These are phyloP conservation scores for Phytophthora palmivora DNA, from an alignment of 352 stramenopile genomes.

Conservation along the genomic window DNA sequence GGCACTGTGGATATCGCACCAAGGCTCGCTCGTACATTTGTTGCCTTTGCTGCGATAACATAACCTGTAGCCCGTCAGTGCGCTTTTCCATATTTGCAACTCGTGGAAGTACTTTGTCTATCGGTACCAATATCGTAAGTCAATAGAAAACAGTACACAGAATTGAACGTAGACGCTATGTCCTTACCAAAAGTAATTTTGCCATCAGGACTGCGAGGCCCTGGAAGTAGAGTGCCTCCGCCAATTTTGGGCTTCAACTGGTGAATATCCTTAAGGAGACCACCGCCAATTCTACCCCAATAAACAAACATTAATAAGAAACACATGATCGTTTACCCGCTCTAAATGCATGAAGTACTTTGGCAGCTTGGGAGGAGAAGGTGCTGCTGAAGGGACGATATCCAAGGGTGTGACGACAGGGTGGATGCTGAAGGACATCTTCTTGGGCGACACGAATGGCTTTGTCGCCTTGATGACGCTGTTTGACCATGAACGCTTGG, in stretches of 20 bases:
- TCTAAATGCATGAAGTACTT: conserved; percentile 43
- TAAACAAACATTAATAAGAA: conserved; percentile 2
- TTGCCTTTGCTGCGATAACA: conserved; percentile 65
- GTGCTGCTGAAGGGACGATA: conserved; percentile 19
- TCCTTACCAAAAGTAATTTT: conserved; percentile 70
- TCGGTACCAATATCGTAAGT: background rate
- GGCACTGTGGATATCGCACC: conserved; percentile 68
- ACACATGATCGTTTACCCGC: background rate
- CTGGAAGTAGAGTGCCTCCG: conserved; percentile 26
- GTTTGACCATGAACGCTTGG: conserved; percentile 78
- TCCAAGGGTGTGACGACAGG: conserved; percentile 42
- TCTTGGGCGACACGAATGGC: conserved; percentile 23
- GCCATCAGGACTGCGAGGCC: conserved; percentile 55
- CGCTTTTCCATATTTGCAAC: conserved; percentile 79
- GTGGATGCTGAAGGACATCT: conserved; percentile 28
- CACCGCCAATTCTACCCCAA: conserved; percentile 25
- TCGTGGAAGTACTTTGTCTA: conserved; percentile 75
- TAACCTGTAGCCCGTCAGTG: conserved; percentile 44
- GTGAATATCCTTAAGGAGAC: conserved; percentile 48
- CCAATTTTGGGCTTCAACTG: conserved; percentile 57
- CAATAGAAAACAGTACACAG: background rate
- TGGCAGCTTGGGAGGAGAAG: conserved; percentile 48
- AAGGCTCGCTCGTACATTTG: conserved; percentile 69
- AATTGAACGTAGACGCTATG: background rate
- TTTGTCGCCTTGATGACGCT: conserved; percentile 51